A percentile compares a stretch with the other conserved stretches of the same genome.
phyloP scores from a whole-genome alignment of 2,329 filamentous ascomycete genomes.

The Coniochaeta pulveracea region DNA sequence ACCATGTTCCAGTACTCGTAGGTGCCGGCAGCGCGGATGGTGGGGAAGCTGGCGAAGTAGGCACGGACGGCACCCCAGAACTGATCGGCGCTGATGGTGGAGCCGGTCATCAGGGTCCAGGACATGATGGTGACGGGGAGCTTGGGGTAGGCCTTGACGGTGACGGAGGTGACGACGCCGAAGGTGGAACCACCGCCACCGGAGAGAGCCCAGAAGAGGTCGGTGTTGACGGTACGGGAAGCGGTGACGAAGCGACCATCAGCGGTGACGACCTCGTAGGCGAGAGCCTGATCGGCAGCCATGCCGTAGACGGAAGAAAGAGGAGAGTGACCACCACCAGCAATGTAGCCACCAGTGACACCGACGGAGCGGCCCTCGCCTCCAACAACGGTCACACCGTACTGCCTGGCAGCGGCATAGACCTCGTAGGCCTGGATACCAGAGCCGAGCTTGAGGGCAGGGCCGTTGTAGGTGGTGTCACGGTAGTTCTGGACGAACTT shows the following conservation, averaged over 20 bases:
- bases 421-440: conserved; percentile 37
- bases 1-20: conserved; percentile 20
- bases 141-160: conserved; percentile 12
- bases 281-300: conserved; percentile 35
- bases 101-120: conserved; percentile 12
- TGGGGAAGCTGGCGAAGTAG: conserved; percentile 17
- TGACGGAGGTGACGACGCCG: conserved; percentile 21
- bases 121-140: conserved; percentile 9
- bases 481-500: conserved; percentile 6
- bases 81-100: conserved; percentile 27
- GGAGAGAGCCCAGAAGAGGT: conserved; percentile 38
- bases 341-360: conserved; percentile 31
- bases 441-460: conserved; percentile 29
- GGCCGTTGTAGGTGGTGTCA: conserved; percentile 9
- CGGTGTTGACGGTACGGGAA: conserved; percentile 24
- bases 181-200: conserved; percentile 30
- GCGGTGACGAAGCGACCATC: conserved; percentile 31
- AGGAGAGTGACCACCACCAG: conserved; percentile 43
- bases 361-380: conserved; percentile 33
- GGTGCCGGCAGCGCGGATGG: conserved; percentile 15
- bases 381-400: conserved; percentile 36
- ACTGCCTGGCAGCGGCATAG: conserved; percentile 33
- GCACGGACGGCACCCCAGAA: conserved; percentile 19
- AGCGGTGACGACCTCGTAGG: conserved; percentile 34
- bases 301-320: conserved; percentile 37